Percentiles rank a stretch among this genome's conserved stretches.
phyloP scores from a whole-genome alignment of 2,329 filamentous ascomycete genomes.

The Fonsecaea nubica region DNA sequence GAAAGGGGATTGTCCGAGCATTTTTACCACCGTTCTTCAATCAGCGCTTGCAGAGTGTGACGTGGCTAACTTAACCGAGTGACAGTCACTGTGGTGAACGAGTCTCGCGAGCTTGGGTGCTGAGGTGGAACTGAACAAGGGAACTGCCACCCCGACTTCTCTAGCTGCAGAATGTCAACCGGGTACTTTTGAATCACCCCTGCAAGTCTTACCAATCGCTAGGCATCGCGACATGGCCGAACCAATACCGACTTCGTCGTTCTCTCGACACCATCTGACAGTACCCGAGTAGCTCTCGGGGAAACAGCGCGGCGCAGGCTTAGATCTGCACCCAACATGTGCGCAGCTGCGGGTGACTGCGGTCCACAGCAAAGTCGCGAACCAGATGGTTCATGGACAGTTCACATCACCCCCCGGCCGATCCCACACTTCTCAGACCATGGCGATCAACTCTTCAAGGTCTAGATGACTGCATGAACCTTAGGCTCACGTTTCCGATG shows the following conservation, averaged over 20 bases:
- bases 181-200: too few species aligned
- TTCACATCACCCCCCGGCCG: background rate
- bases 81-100: background rate
- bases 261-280: background rate
- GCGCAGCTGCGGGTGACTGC: too few species aligned
- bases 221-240: background rate
- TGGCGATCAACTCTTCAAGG: background rate
- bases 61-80: background rate
- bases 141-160: too few species aligned
- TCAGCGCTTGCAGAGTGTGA: background rate
- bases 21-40: background rate
- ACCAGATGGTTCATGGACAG: background rate
- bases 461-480: background rate
- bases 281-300: background rate
- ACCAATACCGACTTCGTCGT: background rate
- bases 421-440: background rate
- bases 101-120: background rate
- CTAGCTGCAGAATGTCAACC: too few species aligned
- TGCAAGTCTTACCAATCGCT: slow-evolving; percentile 1
- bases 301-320: background rate
- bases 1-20: background rate
- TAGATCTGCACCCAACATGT: background rate
- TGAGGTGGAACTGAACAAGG: too few species aligned
- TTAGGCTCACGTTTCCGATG: background rate
- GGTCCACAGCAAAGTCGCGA: background rate